Conservation (phyloP, 176 grass and related monocot genomes). For the Oryza glumipatula region DNA sequence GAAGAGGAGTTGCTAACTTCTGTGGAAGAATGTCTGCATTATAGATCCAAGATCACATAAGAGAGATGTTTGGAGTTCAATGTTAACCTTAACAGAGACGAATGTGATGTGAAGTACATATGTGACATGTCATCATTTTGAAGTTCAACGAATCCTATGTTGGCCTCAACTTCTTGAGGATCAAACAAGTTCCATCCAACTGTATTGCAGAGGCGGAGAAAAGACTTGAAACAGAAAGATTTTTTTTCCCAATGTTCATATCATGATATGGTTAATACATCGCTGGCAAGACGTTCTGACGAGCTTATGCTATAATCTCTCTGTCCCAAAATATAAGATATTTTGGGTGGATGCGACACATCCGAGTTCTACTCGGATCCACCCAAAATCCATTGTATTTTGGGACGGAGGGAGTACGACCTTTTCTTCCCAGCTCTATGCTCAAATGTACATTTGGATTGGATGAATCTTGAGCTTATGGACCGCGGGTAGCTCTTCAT, state of each 20-base stretch:
- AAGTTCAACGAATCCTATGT: neutral
- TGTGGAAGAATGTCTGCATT: too few relatives aligned
- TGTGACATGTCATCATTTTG: neutral
- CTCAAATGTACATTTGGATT: neutral
- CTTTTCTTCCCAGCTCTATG: neutral
- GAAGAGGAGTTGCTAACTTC: too few relatives aligned
- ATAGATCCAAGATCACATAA: neutral
- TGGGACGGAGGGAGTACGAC: neutral
- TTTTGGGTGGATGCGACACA: too few relatives aligned
- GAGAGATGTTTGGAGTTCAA: neutral
- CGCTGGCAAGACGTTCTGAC: neutral
- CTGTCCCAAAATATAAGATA: too few relatives aligned
- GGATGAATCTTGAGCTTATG: neutral
- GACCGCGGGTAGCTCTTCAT: neutral
- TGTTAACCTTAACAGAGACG: neutral
- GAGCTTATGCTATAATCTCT: neutral
- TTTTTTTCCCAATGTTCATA: neutral
- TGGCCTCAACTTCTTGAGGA: neutral
- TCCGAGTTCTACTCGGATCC: too few relatives aligned
- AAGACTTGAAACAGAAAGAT: neutral
- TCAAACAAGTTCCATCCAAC: neutral
- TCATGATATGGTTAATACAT: neutral
- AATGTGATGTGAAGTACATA: neutral
- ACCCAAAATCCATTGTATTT: too few relatives aligned
- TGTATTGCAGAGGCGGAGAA: neutral